Evolutionary conservation across 129 eudicot genomes (phyloP).

Genomic region (Sambucus nigra): DNA sequence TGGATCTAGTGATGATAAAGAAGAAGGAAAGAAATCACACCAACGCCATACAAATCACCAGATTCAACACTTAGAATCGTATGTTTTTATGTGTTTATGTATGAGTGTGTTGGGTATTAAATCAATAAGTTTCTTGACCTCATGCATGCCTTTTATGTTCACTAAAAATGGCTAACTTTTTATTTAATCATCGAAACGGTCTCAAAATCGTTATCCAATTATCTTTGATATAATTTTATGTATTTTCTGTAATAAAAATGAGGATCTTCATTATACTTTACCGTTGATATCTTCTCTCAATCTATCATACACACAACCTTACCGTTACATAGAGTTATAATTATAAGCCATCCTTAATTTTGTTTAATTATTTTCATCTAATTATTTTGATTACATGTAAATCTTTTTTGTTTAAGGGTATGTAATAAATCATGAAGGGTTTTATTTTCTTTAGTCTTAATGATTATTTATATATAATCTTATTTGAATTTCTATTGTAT

Average conservation of each 20-base stretch:
- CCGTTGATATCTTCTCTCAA: too few relatives aligned
- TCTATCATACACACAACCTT: too few relatives aligned
- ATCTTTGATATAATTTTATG: not conserved
- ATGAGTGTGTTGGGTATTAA: not conserved
- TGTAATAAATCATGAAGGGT: too few relatives aligned
- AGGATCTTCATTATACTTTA: too few relatives aligned
- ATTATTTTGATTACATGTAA: too few relatives aligned
- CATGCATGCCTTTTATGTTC: not conserved
- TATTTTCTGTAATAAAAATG: too few relatives aligned
- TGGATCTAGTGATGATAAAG: conserved; percentile 1
- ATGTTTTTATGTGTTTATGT: not conserved
- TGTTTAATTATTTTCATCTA: too few relatives aligned
- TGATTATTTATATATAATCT: not conserved
- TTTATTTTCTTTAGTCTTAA: not conserved
- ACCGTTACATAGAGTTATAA: too few relatives aligned
- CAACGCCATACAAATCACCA: conserved; percentile 26
- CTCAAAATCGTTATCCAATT: too few relatives aligned
- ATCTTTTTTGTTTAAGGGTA: too few relatives aligned
- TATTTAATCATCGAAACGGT: too few relatives aligned
- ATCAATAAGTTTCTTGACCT: not conserved
- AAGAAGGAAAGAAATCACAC: not conserved
- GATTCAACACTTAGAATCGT: conserved; percentile 33
- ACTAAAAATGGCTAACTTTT: not conserved
- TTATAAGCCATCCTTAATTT: too few relatives aligned
- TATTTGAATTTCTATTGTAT: not conserved